A percentile compares a stretch with the other conserved stretches of the same genome.
Conservation (phyloP, 176 grass and related monocot species). For the Musa troglodytarum region DNA sequence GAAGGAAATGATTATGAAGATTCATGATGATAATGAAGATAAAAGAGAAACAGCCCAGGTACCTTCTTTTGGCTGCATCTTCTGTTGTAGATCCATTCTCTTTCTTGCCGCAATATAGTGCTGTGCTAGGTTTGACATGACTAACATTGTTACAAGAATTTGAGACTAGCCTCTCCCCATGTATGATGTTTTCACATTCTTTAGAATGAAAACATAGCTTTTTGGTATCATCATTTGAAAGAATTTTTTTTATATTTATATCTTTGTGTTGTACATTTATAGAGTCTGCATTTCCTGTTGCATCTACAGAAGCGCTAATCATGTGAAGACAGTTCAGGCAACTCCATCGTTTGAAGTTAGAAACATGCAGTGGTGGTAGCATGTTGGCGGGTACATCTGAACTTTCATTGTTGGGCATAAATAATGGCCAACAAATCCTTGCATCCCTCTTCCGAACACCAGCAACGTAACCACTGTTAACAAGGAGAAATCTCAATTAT, state of each 20-base stretch:
- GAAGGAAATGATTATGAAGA: neutral
- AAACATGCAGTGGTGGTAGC: conserved; percentile 6
- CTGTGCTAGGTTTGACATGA: neutral
- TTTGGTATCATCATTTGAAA: neutral
- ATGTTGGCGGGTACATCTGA: neutral
- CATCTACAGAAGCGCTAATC: neutral
- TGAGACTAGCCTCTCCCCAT: neutral
- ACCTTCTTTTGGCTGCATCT: neutral
- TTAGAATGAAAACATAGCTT: neutral
- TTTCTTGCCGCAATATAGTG: neutral
- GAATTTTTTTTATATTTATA: neutral
- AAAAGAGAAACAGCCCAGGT: too few relatives aligned
- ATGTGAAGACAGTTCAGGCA: conserved; percentile 14
- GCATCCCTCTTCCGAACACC: conserved; percentile 12
- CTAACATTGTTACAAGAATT: neutral
- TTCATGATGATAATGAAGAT: neutral
- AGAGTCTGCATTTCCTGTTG: neutral
- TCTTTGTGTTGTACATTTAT: neutral
- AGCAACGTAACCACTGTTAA: conserved; percentile 13
- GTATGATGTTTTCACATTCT: neutral
- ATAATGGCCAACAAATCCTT: conserved; percentile 18
- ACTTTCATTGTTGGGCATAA: neutral
- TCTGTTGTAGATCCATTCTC: neutral
- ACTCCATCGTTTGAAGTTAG: conserved; percentile 10
- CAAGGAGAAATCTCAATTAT: neutral